Base-by-base conservation (phyloP, 306 rosid genomes). In the Acacia melanoxylon region DNA sequence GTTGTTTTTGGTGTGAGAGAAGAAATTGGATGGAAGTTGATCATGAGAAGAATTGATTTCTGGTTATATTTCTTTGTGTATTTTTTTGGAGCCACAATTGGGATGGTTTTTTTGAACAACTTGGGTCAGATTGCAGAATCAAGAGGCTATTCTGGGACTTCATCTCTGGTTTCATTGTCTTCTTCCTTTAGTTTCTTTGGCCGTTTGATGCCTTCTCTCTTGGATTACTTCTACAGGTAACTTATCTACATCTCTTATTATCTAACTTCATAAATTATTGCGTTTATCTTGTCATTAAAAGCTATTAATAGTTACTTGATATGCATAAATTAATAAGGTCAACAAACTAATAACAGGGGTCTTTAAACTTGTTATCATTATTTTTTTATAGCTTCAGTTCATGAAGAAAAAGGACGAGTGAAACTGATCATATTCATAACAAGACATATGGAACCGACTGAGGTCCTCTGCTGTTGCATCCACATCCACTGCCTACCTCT, bases 41-140 rank as follows among this genome's bases (percentile, higher is more conserved):
- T 94, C 97, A 4, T 94, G n/a, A 80, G 14, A 73, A 89, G 97
- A 81, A 11, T 88, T 12, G 90, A 94, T 82, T 94, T 94, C 77
- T 94, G 98, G 98, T 51, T 94, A 54, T 92, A 94, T 80, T 89
- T 91, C 72, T 83, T 78, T 2, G 90, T 86, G 7, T 94, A 94
- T 33, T 78, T 94, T n/a, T 90, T 76, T 22, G 87, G 97, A 75
- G 95, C 91, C 67, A 92, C 98, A 13, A 48, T 94, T 6, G 98
- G 98, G 13, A 37, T 94, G 17, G 98, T 87, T 29, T 94, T 78
- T 85, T 75, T 92, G 37, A 94, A 94, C 83, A 94, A 92, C 83
- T 80, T 94, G 85, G 98, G 98, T 10, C 98, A 94, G 75, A 94
- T 94, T 69, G 90, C 92, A 2, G 98, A 94, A 78, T 94, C 98